Conservation (phyloP, 2,329 filamentous ascomycete genomes). For the Ophiosphaerella herpotricha region DNA sequence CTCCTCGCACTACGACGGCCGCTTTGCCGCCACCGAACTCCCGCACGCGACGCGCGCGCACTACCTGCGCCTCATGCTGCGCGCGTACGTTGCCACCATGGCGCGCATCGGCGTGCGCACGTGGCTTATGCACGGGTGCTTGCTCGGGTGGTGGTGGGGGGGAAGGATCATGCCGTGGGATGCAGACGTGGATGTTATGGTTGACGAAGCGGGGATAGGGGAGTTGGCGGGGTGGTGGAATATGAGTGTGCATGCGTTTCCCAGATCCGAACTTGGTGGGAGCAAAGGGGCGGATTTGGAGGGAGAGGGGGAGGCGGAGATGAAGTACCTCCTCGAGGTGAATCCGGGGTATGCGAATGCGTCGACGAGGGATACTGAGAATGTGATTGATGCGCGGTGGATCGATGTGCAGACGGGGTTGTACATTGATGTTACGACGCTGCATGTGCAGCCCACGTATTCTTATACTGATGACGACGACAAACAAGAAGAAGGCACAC, state of each 20-base stretch:
- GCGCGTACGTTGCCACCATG: slow-evolving; percentile 63
- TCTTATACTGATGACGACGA: slow-evolving; percentile 14
- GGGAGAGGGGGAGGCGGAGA: slow-evolving; percentile 1
- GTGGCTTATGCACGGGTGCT: slow-evolving; percentile 67
- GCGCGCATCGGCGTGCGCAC: slow-evolving; percentile 61
- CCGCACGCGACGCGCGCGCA: slow-evolving; percentile 53
- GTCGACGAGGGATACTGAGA: slow-evolving; percentile 52
- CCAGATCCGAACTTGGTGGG: slow-evolving; percentile 5
- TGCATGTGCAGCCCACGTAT: slow-evolving; percentile 52
- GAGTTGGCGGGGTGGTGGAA: slow-evolving; percentile 65
- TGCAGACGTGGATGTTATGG: slow-evolving; percentile 63
- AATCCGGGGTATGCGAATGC: slow-evolving; percentile 60
- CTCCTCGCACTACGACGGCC: slow-evolving; percentile 61
- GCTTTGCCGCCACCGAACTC: slow-evolving; percentile 56
- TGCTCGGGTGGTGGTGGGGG: slow-evolving; percentile 69
- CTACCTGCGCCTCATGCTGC: slow-evolving; percentile 58
- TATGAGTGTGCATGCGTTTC: slow-evolving; percentile 60
- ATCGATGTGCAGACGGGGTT: slow-evolving; percentile 63
- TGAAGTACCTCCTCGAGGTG: slow-evolving; percentile 61
- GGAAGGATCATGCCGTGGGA: slow-evolving; percentile 66
- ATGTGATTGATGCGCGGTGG: slow-evolving; percentile 65
- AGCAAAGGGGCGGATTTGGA: not conserved
- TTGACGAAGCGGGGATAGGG: slow-evolving; percentile 59
- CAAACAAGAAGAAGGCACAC: not conserved
- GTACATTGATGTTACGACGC: slow-evolving; percentile 66